These are phyloP conservation scores for Ceratobasidium sp. DNA, from an alignment of 1,284 basidiomycete genomes.

Conservation along the genomic window DNA sequence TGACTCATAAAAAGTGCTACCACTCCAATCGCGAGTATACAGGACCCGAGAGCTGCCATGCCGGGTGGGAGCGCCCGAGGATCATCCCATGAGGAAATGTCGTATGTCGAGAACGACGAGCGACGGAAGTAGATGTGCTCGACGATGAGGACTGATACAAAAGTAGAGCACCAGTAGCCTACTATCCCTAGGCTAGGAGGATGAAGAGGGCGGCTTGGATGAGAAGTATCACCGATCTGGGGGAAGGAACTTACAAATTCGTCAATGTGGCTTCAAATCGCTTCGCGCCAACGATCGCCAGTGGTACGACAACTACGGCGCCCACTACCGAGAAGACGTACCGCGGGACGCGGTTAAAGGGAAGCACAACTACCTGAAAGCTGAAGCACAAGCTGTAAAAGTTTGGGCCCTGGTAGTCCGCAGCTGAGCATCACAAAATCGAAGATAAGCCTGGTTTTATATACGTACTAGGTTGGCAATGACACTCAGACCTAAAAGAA, in stretches of 20 bases:
- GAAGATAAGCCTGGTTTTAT: too few relatives aligned
- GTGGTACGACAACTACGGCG: slow-evolving; percentile 71
- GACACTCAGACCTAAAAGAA: slow-evolving; percentile 66
- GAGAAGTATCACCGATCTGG: too few relatives aligned
- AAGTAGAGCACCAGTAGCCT: slow-evolving; percentile 72
- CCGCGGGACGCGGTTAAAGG: slow-evolving; percentile 69
- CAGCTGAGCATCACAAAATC: too few relatives aligned
- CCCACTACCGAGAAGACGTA: slow-evolving; percentile 85
- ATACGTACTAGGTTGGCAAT: slow-evolving; percentile 86
- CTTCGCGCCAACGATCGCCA: slow-evolving; percentile 71
- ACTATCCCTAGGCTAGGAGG: background rate
- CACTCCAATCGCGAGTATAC: slow-evolving; percentile 55
- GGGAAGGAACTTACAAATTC: slow-evolving; percentile 54
- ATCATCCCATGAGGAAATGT: slow-evolving; percentile 61
- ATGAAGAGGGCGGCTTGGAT: too few relatives aligned
- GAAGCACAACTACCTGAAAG: slow-evolving; percentile 78
- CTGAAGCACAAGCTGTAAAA: slow-evolving; percentile 84
- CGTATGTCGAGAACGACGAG: slow-evolving; percentile 59
- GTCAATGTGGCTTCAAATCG: slow-evolving; percentile 68
- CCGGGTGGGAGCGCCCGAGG: slow-evolving; percentile 65
- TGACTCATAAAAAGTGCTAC: slow-evolving; percentile 73
- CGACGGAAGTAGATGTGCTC: slow-evolving; percentile 70
- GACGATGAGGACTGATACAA: slow-evolving; percentile 61
- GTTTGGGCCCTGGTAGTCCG: too few relatives aligned
- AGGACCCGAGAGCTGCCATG: slow-evolving; percentile 62